Evolutionary conservation across 2,329 filamentous ascomycete genomes (phyloP).

Genomic region (Microdochium bolleyi): DNA sequence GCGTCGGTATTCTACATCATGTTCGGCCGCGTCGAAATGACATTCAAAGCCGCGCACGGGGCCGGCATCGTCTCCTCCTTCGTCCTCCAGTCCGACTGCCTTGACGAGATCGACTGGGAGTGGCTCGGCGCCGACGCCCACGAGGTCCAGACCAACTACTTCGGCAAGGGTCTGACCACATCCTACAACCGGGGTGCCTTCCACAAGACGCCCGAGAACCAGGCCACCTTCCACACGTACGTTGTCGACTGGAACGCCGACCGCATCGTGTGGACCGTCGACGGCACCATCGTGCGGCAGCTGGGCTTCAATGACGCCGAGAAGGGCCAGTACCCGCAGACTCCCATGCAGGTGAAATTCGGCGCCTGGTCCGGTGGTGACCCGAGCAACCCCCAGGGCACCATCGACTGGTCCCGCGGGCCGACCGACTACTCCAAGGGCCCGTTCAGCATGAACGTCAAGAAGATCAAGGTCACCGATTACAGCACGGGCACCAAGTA

Average conservation of each 20-base stretch:
- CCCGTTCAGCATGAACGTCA: slow-evolving; percentile 80
- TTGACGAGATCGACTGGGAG: slow-evolving; percentile 97
- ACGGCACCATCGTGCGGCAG: slow-evolving; percentile 68
- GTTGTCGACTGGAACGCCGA: slow-evolving; percentile 83
- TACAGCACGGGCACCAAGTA: slow-evolving; percentile 90
- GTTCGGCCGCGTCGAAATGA: slow-evolving; percentile 87
- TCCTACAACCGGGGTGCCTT: slow-evolving; percentile 84
- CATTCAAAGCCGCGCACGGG: slow-evolving; percentile 79
- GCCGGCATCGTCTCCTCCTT: slow-evolving; percentile 89
- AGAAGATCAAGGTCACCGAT: slow-evolving; percentile 70
- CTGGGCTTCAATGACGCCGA: slow-evolving; percentile 63
- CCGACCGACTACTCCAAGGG: slow-evolving; percentile 75
- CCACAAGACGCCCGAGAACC: slow-evolving; percentile 62
- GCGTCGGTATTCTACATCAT: slow-evolving; percentile 96
- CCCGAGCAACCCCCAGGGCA: slow-evolving; percentile 67
- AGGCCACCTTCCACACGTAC: slow-evolving; percentile 76
- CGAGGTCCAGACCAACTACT: slow-evolving; percentile 95
- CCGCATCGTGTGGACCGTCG: slow-evolving; percentile 81
- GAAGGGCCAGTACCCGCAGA: slow-evolving; percentile 77
- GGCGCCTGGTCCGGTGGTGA: slow-evolving; percentile 92
- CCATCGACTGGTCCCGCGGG: slow-evolving; percentile 83
- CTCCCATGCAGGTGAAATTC: slow-evolving; percentile 90
- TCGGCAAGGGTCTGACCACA: slow-evolving; percentile 81
- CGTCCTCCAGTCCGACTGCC: slow-evolving; percentile 80
- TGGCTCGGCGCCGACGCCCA: slow-evolving; percentile 74